Evolutionary conservation across 805 yeast genomes (phyloP), one percentile per base, ranked within the genome.

Genomic region (Priceomyces melissophilus): DNA sequence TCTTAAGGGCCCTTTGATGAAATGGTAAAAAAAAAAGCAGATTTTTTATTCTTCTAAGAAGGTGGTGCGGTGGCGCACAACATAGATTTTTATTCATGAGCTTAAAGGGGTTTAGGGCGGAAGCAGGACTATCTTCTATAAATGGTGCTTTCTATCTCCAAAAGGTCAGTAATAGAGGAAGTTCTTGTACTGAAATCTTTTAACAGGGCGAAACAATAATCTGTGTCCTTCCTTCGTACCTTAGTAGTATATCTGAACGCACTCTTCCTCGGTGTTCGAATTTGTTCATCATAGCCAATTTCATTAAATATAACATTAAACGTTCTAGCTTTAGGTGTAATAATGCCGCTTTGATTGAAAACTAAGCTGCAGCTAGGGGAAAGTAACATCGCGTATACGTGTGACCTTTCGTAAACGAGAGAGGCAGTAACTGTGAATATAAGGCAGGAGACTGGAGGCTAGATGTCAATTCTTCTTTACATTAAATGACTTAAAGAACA

Each of bases 241-340:
- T 54, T 54, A 12, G 60, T 60, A 40, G 59, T 60, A 38, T 52
- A 56, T 31, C 52, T 55, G 40, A 54, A 49, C 46, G 47, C 64
- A n/a, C 70, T 63, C 76, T 75, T 72, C 37, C 79, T 54, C 8
- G 81, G 81, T 27, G 79, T 79, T 42, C 81, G 55, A 37, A 76
- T 76, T 49, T 75, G 76, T 44, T 76, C 79, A 47, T 76, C 78
- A 47, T 75, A 76, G 52, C 75, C 69, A 44, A 69, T 42, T 28
- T 54, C 52, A 35, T 48, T 53, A 10, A 38, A 34, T 3, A 35
- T 26, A 2, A 32, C 36, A 27, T 20, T 17, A 4, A 9, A 11
- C 10, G 29, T 11, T 9, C 12, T 13, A 17, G n/a, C 29, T 5
- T 13, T 20, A 13, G 23, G 4, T 25, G 30, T 10, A 3, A 41